Base-by-base conservation (phyloP, 371 early-diverging fungal genomes). In the Dichotomocladium elegans region DNA sequence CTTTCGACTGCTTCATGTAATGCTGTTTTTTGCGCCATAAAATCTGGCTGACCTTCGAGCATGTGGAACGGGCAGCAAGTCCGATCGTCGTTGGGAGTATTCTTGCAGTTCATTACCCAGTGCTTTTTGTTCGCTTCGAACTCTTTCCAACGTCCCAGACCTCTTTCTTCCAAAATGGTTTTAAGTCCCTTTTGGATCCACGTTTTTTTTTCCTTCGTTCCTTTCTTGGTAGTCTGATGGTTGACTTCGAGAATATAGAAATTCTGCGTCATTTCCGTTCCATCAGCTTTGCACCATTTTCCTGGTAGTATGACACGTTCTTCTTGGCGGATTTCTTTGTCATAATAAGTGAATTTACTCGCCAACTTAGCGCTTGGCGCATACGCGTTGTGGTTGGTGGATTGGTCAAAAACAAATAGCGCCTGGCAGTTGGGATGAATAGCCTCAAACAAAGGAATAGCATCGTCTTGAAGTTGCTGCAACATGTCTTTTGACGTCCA, bases 21-120 rank as follows among this genome's bases (percentile, higher is more conserved):
- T 0, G 37, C 48, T 41, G 33, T 26, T 3, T 49, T 29, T 40
- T 56, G 62, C 17, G 14, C 28, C 10, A 29, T 0, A 31, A 61
- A 61, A 25, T 57, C 62, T 17, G 53, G 49, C 30, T 57, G 49
- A 4, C 27, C 30, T 34, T 4, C 11, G 10, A 61, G n/a, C n/a
- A 61, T 40, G 35, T 41, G 47, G 4, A 24, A n/a, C 11, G 49
- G 24, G 40, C 56, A 55, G 34, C 48, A 61, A 24, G 30, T 43
- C 4, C 12, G 25, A 24, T 26, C 15, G 22, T 10, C 14, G 14
- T 15, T n/a, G n/a, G 40, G 14, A 40, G 17, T 40, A n/a, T 40
- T 5, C 4, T n/a, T 9, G 5, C 26, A 24, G 14, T 29, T 47
- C 15, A 21, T 7, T 28, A 17, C n/a, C 14, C 25, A 47, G n/a